Percentiles rank a stretch among this genome's conserved stretches.
These are phyloP conservation scores for Dactylonectria macrodidyma DNA, from an alignment of 2,329 filamentous ascomycete species.

Conservation along the genomic window DNA sequence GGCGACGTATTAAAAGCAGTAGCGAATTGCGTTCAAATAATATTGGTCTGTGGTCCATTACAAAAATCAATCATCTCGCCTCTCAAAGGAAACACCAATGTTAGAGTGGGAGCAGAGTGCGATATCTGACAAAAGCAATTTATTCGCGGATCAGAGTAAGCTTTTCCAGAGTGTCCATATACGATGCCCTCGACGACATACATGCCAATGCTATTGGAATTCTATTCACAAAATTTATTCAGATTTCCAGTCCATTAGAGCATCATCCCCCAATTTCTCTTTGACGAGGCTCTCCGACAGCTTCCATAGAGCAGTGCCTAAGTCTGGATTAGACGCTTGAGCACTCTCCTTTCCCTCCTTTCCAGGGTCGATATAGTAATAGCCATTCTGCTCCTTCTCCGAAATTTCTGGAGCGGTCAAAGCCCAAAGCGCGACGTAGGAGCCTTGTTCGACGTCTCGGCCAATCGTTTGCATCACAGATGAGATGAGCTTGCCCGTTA, in stretches of 20 bases:
- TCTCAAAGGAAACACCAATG: too few relatives aligned
- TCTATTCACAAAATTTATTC: too few relatives aligned
- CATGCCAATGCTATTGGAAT: too few relatives aligned
- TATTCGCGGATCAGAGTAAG: too few relatives aligned
- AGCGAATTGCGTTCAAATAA: too few relatives aligned
- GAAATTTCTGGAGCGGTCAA: constrained; percentile 58
- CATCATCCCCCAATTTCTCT: constrained; percentile 58
- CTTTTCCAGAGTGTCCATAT: too few relatives aligned
- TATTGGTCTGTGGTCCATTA: too few relatives aligned
- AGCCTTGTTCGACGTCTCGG: constrained; percentile 58
- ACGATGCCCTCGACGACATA: too few relatives aligned
- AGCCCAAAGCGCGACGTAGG: constrained; percentile 60
- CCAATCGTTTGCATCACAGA: constrained; percentile 53
- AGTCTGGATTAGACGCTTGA: constrained; percentile 56
- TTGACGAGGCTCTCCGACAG: constrained; percentile 56
- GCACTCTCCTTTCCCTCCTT: constrained; percentile 55
- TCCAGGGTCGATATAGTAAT: constrained; percentile 58
- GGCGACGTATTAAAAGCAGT: too few relatives aligned
- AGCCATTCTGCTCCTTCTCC: constrained; percentile 59
- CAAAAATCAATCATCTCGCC: too few relatives aligned
- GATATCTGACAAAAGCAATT: too few relatives aligned
- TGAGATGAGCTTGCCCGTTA: constrained; percentile 56
- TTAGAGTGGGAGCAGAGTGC: too few relatives aligned
- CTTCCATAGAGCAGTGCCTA: constrained; percentile 57
- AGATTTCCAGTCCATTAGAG: constrained; percentile 42